Evolutionary conservation across 2,329 filamentous ascomycete species (phyloP).

Genomic region (Botrytis byssoidea): DNA sequence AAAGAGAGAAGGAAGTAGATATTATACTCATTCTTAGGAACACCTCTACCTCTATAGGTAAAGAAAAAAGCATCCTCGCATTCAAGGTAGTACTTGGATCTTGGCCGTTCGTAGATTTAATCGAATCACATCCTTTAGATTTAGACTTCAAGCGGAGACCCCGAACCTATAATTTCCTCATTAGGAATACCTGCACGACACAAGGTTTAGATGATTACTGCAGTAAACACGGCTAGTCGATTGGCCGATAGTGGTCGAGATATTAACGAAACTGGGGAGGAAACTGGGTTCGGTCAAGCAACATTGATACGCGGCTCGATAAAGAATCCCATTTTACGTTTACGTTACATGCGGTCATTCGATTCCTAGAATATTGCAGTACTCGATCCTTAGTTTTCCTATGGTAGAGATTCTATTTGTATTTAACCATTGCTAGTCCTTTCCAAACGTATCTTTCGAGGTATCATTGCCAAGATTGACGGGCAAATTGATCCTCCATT

Average conservation of each 20-base stretch:
- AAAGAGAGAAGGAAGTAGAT: background rate
- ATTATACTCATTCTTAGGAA: background rate
- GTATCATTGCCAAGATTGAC: background rate
- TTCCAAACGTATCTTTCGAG: background rate
- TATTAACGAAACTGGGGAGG: background rate
- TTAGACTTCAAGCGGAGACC: background rate
- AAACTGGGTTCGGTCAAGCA: background rate
- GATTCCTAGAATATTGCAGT: background rate
- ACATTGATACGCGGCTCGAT: background rate
- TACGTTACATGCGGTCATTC: background rate
- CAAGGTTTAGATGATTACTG: background rate
- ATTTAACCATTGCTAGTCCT: too few species aligned
- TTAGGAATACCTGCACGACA: background rate
- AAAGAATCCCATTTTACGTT: background rate
- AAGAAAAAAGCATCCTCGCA: background rate
- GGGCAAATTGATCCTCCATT: background rate
- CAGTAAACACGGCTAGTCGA: background rate
- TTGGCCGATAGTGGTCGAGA: background rate
- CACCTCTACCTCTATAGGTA: background rate
- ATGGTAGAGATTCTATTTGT: background rate
- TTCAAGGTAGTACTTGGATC: background rate
- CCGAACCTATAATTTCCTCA: slow-evolving; percentile 4
- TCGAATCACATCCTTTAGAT: slow-evolving; percentile 2
- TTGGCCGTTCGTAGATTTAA: background rate
- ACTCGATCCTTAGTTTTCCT: background rate